Evolutionary conservation across 1,139 yeast genomes (phyloP).

Genomic region (Torulaspora pretoriensis): DNA sequence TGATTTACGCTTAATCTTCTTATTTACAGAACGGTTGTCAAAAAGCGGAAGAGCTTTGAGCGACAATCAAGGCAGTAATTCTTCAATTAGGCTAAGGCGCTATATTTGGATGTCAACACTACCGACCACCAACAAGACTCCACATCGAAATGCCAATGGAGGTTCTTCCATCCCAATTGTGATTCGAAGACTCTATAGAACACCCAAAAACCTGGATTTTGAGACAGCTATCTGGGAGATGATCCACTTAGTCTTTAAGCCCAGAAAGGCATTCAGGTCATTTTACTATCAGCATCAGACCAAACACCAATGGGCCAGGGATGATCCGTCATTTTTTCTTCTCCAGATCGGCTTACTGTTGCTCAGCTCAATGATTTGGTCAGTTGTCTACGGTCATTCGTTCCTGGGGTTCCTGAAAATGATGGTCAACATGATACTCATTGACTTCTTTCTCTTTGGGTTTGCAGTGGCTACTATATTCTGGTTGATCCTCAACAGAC

Average conservation of each 20-base stretch:
- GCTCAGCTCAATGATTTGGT: constrained; percentile 86
- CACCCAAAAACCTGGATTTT: constrained; percentile 72
- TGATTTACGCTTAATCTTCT: too few relatives aligned
- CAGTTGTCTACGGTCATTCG: constrained; percentile 70
- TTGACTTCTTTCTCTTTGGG: constrained; percentile 76
- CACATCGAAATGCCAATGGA: constrained; percentile 7
- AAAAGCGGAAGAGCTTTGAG: background rate
- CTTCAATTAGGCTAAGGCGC: background rate
- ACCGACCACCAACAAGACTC: constrained; percentile 10
- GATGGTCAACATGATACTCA: constrained; percentile 75
- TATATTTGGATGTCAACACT: constrained; percentile 4
- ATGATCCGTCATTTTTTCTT: constrained; percentile 84
- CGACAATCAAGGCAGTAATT: too few relatives aligned
- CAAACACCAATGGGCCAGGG: constrained; percentile 73
- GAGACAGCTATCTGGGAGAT: constrained; percentile 94
- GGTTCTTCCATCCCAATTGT: constrained; percentile 38
- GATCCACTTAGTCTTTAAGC: constrained; percentile 64
- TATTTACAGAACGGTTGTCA: background rate
- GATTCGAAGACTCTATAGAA: constrained; percentile 55
- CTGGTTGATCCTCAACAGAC: constrained; percentile 65
- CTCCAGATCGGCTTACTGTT: constrained; percentile 60
- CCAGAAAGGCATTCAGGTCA: constrained; percentile 76
- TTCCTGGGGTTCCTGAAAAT: constrained; percentile 56
- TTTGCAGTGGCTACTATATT: constrained; percentile 61
- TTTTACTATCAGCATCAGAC: constrained; percentile 75